Evolutionary conservation across 805 yeast genomes (phyloP).

Genomic region (Ogataea populi-albae): DNA sequence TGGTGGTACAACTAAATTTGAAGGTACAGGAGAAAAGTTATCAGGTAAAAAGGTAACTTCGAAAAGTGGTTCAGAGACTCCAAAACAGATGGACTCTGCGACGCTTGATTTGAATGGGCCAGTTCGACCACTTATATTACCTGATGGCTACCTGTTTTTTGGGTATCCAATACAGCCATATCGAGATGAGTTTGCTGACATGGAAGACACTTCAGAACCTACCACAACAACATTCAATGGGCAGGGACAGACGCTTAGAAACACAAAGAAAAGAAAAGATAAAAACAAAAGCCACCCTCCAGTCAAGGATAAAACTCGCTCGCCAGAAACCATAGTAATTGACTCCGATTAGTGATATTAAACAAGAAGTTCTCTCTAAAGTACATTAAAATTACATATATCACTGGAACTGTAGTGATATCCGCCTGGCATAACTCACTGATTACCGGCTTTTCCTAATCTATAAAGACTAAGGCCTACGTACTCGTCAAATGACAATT

Average conservation of each 20-base stretch:
- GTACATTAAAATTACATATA: neutral
- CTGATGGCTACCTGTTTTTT: conserved; percentile 85
- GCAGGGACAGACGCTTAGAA: conserved; percentile 70
- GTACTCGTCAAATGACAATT: conserved; percentile 21
- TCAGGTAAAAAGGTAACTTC: conserved; percentile 51
- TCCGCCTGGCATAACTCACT: neutral
- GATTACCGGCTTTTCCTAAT: conserved; percentile 5
- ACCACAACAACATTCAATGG: conserved; percentile 47
- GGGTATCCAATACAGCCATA: conserved; percentile 78
- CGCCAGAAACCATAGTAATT: conserved; percentile 80
- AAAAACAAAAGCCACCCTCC: conserved; percentile 46
- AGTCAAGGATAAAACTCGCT: conserved; percentile 60
- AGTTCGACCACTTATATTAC: conserved; percentile 70
- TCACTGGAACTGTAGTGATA: neutral
- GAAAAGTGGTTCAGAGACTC: conserved; percentile 13
- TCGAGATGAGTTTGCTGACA: conserved; percentile 31
- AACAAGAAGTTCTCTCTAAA: conserved; percentile 1
- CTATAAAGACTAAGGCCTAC: conserved; percentile 19
- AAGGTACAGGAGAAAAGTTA: conserved; percentile 67
- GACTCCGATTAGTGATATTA: conserved; percentile 41
- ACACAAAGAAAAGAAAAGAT: conserved; percentile 58
- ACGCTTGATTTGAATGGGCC: conserved; percentile 52
- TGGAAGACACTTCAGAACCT: conserved; percentile 19
- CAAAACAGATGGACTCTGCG: conserved; percentile 12
- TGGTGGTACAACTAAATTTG: conserved; percentile 35